A percentile compares a stretch with the other conserved stretches of the same genome.
Evolutionary conservation across 306 rosid species (phyloP).

Genomic region (Corylus americana): DNA sequence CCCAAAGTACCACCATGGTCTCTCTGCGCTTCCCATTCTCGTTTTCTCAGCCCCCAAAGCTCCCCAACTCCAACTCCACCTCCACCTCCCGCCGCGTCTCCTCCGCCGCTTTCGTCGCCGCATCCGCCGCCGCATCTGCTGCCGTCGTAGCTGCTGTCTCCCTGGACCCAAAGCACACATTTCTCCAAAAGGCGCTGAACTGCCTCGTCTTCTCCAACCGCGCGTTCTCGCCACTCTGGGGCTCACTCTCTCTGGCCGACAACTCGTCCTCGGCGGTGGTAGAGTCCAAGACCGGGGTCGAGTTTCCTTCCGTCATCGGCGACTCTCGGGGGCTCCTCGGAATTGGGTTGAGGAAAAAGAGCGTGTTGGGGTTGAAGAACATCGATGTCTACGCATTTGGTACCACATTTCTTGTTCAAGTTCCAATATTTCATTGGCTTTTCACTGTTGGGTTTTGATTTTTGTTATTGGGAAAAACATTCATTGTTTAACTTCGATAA

Average conservation of each 20-base stretch:
- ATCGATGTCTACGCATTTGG: constrained; percentile 91
- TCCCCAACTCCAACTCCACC: constrained; percentile 20
- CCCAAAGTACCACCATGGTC: constrained; percentile 44
- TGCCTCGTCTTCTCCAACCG: constrained; percentile 41
- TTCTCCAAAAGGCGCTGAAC: constrained; percentile 49
- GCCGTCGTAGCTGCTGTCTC: constrained; percentile 39
- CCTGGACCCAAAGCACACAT: constrained; percentile 29
- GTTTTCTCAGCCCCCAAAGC: constrained; percentile 62
- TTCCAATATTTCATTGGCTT: background rate
- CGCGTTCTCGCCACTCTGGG: constrained; percentile 62
- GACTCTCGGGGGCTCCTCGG: constrained; percentile 73
- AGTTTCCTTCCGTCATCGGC: constrained; percentile 66
- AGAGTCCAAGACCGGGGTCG: constrained; percentile 59
- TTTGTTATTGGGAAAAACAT: background rate
- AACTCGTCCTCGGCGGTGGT: constrained; percentile 35
- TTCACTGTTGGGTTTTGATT: background rate
- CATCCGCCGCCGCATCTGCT: constrained; percentile 50
- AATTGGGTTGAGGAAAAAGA: constrained; percentile 76
- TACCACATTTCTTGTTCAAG: constrained; percentile 26
- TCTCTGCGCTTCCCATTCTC: constrained; percentile 84
- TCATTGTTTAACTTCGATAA: background rate
- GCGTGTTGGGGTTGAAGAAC: constrained; percentile 75
- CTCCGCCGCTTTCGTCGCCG: constrained; percentile 26
- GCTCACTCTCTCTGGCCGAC: constrained; percentile 63
- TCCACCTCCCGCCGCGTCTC: constrained; percentile 39